phyloP scores from a whole-genome alignment of 768 basidiomycete species.

The Neoboletus subvelutipes region DNA sequence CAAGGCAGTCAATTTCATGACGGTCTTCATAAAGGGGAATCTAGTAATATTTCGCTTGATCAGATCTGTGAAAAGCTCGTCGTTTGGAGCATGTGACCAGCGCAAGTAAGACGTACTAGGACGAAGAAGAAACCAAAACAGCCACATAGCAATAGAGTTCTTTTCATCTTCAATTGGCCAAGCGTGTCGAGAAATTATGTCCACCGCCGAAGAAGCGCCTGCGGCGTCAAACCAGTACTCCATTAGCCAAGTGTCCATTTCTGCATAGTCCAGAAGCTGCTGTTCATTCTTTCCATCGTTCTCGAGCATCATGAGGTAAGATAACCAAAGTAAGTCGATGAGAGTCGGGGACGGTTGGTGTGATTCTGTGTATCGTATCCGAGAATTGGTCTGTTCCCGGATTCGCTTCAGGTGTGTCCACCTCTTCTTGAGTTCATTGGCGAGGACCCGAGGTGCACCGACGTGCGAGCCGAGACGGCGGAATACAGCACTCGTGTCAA shows the following conservation, averaged over 20 bases:
- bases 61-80: constrained; percentile 41
- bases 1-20: constrained; percentile 62
- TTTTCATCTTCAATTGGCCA: constrained; percentile 60
- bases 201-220: constrained; percentile 54
- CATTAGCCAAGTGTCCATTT: constrained; percentile 61
- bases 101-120: constrained; percentile 45
- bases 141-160: constrained; percentile 70
- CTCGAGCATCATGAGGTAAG: constrained; percentile 80
- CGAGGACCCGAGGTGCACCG: constrained; percentile 44
- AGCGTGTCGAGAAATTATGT: constrained; percentile 39
- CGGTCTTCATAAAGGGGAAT: constrained; percentile 46
- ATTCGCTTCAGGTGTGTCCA: constrained; percentile 59
- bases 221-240: constrained; percentile 63
- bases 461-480: constrained; percentile 48
- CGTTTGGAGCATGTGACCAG: not conserved
- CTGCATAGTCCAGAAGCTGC: constrained; percentile 70
- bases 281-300: constrained; percentile 70
- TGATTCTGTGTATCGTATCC: constrained; percentile 20
- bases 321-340: constrained; percentile 56
- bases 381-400: constrained; percentile 35
- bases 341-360: constrained; percentile 19
- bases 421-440: constrained; percentile 64
- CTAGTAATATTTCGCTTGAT: constrained; percentile 40
- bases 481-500: constrained; percentile 54
- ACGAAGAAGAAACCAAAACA: constrained; percentile 71